Conservation (phyloP, 768 basidiomycete genomes). For the Podaxis carcinomalis region DNA sequence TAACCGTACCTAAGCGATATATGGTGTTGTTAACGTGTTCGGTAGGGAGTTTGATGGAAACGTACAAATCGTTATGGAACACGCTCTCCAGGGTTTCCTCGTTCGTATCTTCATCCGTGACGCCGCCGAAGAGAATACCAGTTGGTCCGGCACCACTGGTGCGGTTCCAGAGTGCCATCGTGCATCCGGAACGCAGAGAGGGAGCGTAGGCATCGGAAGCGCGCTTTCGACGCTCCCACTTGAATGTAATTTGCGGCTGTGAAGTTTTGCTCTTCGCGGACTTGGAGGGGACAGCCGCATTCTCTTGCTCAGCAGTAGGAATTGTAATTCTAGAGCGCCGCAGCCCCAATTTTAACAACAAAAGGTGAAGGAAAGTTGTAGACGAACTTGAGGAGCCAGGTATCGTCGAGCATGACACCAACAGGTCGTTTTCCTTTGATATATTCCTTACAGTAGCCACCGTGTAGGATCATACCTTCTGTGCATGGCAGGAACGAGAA, state of each 20-base stretch:
- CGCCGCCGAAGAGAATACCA: slow-evolving; percentile 83
- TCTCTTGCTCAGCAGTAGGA: slow-evolving; percentile 14
- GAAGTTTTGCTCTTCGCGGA: slow-evolving; percentile 30
- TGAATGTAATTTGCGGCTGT: slow-evolving; percentile 37
- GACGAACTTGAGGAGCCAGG: slow-evolving; percentile 76
- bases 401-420: slow-evolving; percentile 87
- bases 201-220: slow-evolving; percentile 69
- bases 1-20: slow-evolving; percentile 61
- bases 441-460: slow-evolving; percentile 92
- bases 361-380: background rate
- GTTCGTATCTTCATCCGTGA: slow-evolving; percentile 79
- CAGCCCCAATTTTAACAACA: background rate
- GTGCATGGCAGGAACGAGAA: slow-evolving; percentile 79
- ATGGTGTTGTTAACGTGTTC: background rate
- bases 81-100: slow-evolving; percentile 83
- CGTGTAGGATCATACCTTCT: slow-evolving; percentile 80
- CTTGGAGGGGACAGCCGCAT: slow-evolving; percentile 15
- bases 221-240: slow-evolving; percentile 85
- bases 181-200: slow-evolving; percentile 70
- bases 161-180: slow-evolving; percentile 74
- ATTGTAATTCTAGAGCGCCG: slow-evolving; percentile 17
- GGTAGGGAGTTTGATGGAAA: background rate
- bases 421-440: slow-evolving; percentile 78
- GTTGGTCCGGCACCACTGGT: slow-evolving; percentile 41
- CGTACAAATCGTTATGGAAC: slow-evolving; percentile 86